Evolutionary conservation across 495 filamentous ascomycete species (phyloP).

Genomic region (Talaromyces thailandensis): DNA sequence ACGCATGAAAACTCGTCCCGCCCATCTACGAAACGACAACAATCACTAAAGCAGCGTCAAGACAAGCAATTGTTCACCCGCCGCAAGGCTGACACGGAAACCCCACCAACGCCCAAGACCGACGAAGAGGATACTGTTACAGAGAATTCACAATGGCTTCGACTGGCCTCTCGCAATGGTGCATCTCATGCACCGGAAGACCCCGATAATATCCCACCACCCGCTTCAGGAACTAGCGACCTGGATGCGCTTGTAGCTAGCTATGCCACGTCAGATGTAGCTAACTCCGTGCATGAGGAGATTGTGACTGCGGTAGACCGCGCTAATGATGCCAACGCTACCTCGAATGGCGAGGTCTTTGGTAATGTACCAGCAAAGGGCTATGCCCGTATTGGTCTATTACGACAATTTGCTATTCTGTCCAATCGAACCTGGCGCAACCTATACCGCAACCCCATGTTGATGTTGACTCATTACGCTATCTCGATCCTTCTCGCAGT

Average conservation of each 20-base stretch:
- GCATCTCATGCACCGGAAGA: constrained; percentile 60
- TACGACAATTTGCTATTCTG: constrained; percentile 79
- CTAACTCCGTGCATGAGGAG: constrained; percentile 67
- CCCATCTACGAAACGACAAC: constrained; percentile 56
- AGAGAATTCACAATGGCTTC: constrained; percentile 56
- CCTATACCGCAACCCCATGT: constrained; percentile 92
- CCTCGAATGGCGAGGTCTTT: constrained; percentile 47
- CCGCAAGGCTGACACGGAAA: constrained; percentile 52
- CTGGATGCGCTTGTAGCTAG: constrained; percentile 72
- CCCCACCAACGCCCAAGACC: constrained; percentile 48
- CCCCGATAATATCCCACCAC: constrained; percentile 67
- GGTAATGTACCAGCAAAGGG: constrained; percentile 49
- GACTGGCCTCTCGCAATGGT: constrained; percentile 59
- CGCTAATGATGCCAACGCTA: constrained; percentile 62
- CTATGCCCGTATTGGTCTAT: constrained; percentile 70
- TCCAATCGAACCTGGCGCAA: constrained; percentile 93
- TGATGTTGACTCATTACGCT: constrained; percentile 99
- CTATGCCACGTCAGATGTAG: constrained; percentile 73
- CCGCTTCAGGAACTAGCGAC: constrained; percentile 55
- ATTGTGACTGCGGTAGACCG: constrained; percentile 55
- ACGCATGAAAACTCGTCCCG: constrained; percentile 49
- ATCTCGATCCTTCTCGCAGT: constrained; percentile 93
- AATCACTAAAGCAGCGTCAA: constrained; percentile 73
- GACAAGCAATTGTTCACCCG: constrained; percentile 86
- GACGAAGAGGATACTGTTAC: constrained; percentile 63